Percentiles rank a stretch among this genome's conserved stretches.
These are phyloP conservation scores for Wickerhamiella shivajii DNA, from an alignment of 805 yeast genomes.

Conservation along the genomic window DNA sequence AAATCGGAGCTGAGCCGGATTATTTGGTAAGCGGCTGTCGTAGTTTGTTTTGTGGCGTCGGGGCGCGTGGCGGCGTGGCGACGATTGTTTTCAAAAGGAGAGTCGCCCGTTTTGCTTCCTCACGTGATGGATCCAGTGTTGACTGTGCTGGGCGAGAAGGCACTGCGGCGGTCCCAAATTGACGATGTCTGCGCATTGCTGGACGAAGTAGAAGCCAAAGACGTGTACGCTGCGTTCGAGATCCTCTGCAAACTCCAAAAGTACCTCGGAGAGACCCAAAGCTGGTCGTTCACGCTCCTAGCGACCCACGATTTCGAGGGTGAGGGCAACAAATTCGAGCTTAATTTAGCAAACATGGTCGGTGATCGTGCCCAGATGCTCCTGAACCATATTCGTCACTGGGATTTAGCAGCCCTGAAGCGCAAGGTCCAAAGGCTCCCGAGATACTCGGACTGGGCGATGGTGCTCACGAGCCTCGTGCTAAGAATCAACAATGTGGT, in stretches of 20 bases:
- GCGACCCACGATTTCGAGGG: constrained; percentile 18
- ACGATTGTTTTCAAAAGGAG: too few species aligned
- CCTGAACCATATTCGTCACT: constrained; percentile 16
- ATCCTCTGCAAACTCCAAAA: constrained; percentile 8
- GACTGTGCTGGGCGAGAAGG: constrained; percentile 9
- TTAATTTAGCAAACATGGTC: constrained; percentile 19
- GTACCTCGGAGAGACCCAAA: constrained; percentile 19
- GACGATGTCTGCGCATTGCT: constrained; percentile 11
- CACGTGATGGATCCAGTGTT: constrained; percentile 13
- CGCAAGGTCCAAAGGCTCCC: constrained; percentile 17
- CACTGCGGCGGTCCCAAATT: constrained; percentile 8
- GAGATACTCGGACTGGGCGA: constrained; percentile 19
- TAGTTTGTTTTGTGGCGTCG: too few species aligned
- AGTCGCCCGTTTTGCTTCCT: too few species aligned
- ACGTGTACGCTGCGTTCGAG: constrained; percentile 8
- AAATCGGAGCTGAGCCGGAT: too few species aligned
- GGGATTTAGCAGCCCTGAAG: constrained; percentile 21
- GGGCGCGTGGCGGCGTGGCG: too few species aligned
- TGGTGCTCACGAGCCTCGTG: constrained; percentile 21
- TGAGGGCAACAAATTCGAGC: constrained; percentile 16
- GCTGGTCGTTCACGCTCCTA: constrained; percentile 21
- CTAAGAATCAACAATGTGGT: constrained; percentile 19
- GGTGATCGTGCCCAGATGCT: constrained; percentile 16
- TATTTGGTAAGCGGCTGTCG: too few species aligned
- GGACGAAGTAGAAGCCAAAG: constrained; percentile 9